Evolutionary conservation across 208 protist species (phyloP), one percentile per base, ranked within the genome.

Genomic region (Tritrichomonas foetus): DNA sequence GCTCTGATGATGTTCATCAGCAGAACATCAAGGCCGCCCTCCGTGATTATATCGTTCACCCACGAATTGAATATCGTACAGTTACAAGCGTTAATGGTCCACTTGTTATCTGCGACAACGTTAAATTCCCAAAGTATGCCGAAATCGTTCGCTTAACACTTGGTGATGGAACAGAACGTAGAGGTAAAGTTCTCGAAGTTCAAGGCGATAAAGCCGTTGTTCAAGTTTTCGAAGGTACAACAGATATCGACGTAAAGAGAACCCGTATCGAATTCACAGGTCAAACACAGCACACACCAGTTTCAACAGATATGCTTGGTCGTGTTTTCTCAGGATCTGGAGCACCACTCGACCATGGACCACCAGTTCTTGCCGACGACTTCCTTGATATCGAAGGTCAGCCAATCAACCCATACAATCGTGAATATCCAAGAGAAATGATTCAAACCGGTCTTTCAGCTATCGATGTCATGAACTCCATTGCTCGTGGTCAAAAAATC

Each of bases 401-500:
- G 95, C 98, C 99, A 53, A 99, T 99, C 96, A 99, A 99, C 97
- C 99, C 99, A 13, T 98, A 96, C 64, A 96, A 96, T 13, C 97
- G 99, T 94, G 98, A 98, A 72, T 99, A 99, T 97, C 99, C 99
- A 44, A 96, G 99, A 97, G 98, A 99, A 96, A 99, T 99, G 99
- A 99, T 99, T 95, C 98, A 99, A 97, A 99, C 99, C 16, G 99
- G 99, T 96, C 99, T 99, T 95, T 99, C 98, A 41, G 98, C 98
- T 94, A 99, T 99, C 94, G 99, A 99, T 95, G 97, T 98, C 66
- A 99, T 99, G 99, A 99, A 98, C 94, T 99, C 97, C 69, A 99
- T 99, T 95, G 99, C 99, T 72, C 97, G 99, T 95, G 99, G 99
- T 16, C 99, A 99, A 97, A 99, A 99, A 97, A 99, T 99, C 95